These are phyloP conservation scores for Nakaseomyces nivariensis DNA, from an alignment of 1,139 yeast genomes.

Conservation along the genomic window DNA sequence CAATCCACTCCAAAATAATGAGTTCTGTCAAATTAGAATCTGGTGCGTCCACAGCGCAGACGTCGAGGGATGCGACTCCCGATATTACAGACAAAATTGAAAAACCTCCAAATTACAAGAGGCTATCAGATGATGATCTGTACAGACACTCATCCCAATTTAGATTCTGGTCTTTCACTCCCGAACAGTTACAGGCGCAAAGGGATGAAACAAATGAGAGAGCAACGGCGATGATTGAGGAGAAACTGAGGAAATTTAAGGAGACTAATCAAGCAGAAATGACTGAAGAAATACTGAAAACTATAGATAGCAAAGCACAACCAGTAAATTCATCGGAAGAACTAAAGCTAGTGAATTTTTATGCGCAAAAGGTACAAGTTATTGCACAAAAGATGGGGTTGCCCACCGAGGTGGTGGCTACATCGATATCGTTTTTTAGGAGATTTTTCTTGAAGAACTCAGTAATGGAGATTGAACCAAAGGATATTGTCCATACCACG, in stretches of 20 bases:
- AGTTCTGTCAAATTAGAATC: not conserved
- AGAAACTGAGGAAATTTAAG: conserved; percentile 31
- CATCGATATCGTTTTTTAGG: conserved; percentile 75
- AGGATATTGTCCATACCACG: conserved; percentile 71
- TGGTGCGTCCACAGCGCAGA: not conserved
- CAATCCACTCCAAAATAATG: not conserved
- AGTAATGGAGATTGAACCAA: conserved; percentile 83
- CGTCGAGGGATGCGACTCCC: conserved; percentile 1
- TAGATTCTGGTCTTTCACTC: conserved; percentile 73
- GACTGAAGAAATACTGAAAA: conserved; percentile 26
- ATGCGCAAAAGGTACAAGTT: conserved; percentile 60
- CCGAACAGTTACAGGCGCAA: conserved; percentile 40
- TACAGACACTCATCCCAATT: conserved; percentile 83
- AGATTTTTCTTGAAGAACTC: conserved; percentile 72
- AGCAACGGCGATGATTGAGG: conserved; percentile 39
- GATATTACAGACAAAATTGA: not conserved
- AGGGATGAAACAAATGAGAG: conserved; percentile 42
- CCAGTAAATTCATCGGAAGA: conserved; percentile 62
- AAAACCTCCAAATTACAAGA: conserved; percentile 17
- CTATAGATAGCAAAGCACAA: conserved; percentile 36
- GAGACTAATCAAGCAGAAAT: conserved; percentile 30
- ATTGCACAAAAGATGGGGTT: conserved; percentile 46
- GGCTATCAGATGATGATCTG: conserved; percentile 64
- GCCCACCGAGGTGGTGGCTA: conserved; percentile 64
- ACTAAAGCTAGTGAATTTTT: conserved; percentile 51